A percentile compares a stretch with the other conserved stretches of the same genome.
Evolutionary conservation across 1,284 basidiomycete species (phyloP).

Genomic region (Sanghuangporus baumii): DNA sequence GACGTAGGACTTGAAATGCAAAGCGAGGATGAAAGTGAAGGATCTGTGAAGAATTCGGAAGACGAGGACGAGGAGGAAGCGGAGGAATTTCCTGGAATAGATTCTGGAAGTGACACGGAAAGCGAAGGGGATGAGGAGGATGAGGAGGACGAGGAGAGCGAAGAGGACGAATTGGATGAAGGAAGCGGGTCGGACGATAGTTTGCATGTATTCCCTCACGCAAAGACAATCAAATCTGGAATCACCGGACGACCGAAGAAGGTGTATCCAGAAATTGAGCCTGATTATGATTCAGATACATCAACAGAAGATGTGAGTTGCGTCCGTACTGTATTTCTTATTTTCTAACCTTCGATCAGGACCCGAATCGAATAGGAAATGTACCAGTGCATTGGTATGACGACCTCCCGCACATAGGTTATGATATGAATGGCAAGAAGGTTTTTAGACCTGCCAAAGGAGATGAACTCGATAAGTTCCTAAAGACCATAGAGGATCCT

Average conservation of each 20-base stretch:
- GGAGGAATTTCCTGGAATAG: constrained; percentile 56
- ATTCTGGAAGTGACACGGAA: constrained; percentile 44
- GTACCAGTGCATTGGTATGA: constrained; percentile 99
- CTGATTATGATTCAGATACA: constrained; percentile 95
- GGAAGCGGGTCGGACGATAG: constrained; percentile 35
- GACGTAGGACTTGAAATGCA: constrained; percentile 56
- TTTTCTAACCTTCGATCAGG: constrained; percentile 37
- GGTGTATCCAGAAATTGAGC: constrained; percentile 92
- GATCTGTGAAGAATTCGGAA: constrained; percentile 34
- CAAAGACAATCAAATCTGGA: constrained; percentile 66
- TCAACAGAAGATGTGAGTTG: constrained; percentile 89
- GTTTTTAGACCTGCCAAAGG: constrained; percentile 92
- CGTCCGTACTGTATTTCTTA: constrained; percentile 8
- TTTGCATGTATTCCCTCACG: constrained; percentile 51
- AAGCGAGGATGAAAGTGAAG: constrained; percentile 59
- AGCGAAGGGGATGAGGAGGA: constrained; percentile 32
- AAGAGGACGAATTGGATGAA: constrained; percentile 27
- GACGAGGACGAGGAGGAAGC: constrained; percentile 34
- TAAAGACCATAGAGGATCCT: constrained; percentile 91
- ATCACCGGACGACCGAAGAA: constrained; percentile 87
- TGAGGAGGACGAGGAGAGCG: constrained; percentile 32
- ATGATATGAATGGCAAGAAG: constrained; percentile 92
- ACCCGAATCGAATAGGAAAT: constrained; percentile 91
- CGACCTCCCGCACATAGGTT: constrained; percentile 98
- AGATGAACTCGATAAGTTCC: constrained; percentile 97